Conservation (phyloP, 2,329 filamentous ascomycete genomes). For the Diaporthe longicolla region DNA sequence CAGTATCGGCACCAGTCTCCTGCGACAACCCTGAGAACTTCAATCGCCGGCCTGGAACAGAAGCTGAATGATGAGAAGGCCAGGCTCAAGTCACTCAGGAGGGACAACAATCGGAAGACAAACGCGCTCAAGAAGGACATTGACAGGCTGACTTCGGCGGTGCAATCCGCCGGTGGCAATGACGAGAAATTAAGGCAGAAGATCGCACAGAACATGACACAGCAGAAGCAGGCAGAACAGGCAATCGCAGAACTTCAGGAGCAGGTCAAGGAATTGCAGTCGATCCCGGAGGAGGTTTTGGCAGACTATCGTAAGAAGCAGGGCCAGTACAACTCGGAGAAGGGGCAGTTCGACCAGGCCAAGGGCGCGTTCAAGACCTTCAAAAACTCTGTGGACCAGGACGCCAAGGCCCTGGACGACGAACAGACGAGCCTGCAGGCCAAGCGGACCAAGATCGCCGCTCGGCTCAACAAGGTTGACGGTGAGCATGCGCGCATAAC, state of each 20-base stretch:
- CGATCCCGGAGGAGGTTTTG: conserved; percentile 73
- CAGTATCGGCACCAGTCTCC: conserved; percentile 80
- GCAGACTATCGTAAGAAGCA: conserved; percentile 70
- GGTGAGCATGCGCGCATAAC: conserved; percentile 79
- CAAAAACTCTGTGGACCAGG: conserved; percentile 74
- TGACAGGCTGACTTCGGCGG: conserved; percentile 75
- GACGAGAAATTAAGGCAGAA: conserved; percentile 84
- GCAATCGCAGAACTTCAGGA: conserved; percentile 57
- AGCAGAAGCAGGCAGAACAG: conserved; percentile 73
- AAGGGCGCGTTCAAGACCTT: conserved; percentile 68
- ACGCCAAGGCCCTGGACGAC: conserved; percentile 73
- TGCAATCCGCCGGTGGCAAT: conserved; percentile 77
- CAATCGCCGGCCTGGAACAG: conserved; percentile 79
- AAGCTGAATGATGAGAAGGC: conserved; percentile 79
- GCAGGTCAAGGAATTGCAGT: conserved; percentile 76
- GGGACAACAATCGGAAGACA: conserved; percentile 80
- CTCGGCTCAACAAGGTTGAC: conserved; percentile 79
- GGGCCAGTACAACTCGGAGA: conserved; percentile 67
- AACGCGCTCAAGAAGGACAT: conserved; percentile 80
- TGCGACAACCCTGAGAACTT: conserved; percentile 81
- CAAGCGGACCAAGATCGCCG: conserved; percentile 80
- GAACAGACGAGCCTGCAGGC: conserved; percentile 75
- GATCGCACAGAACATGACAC: conserved; percentile 80
- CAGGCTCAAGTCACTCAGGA: conserved; percentile 78
- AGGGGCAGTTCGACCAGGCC: conserved; percentile 71